Evolutionary conservation across 2,329 filamentous ascomycete species (phyloP).

Genomic region (Shiraia sp.): DNA sequence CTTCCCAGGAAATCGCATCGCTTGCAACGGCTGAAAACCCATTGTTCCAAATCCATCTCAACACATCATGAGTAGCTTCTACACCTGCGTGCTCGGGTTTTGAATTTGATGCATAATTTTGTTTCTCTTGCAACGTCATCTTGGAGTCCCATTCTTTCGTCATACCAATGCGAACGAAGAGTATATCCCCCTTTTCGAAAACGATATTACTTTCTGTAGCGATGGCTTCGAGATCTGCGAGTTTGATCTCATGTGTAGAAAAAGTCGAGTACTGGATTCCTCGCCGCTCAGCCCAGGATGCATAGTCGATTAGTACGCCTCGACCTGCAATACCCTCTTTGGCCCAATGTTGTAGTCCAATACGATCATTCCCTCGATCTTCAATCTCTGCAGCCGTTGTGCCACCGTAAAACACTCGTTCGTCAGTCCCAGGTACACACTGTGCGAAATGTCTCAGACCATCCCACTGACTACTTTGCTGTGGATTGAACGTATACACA

Average conservation of each 20-base stretch:
- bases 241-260: constrained; percentile 10
- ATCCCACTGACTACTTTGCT: constrained; percentile 26
- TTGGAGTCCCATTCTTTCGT: constrained; percentile 17
- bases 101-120: constrained; percentile 24
- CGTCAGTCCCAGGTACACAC: constrained; percentile 5
- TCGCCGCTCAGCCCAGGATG: constrained; percentile 17
- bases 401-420: constrained; percentile 24
- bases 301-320: constrained; percentile 24
- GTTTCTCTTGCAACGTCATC: constrained; percentile 12
- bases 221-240: constrained; percentile 12
- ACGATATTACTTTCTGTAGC: constrained; percentile 12
- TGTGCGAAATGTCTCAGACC: constrained; percentile 25
- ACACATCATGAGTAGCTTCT: constrained; percentile 22
- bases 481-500: constrained; percentile 24
- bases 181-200: constrained; percentile 23
- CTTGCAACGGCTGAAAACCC: constrained; percentile 36
- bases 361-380: constrained; percentile 14
- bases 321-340: constrained; percentile 23
- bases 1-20: constrained; percentile 44
- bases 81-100: constrained; percentile 37
- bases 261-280: constrained; percentile 15
- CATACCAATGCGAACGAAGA: constrained; percentile 22
- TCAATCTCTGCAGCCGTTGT: constrained; percentile 21
- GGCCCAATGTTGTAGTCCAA: constrained; percentile 19
- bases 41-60: constrained; percentile 39